Conservation (phyloP, 768 basidiomycete genomes). For the Amanita rimosa region DNA sequence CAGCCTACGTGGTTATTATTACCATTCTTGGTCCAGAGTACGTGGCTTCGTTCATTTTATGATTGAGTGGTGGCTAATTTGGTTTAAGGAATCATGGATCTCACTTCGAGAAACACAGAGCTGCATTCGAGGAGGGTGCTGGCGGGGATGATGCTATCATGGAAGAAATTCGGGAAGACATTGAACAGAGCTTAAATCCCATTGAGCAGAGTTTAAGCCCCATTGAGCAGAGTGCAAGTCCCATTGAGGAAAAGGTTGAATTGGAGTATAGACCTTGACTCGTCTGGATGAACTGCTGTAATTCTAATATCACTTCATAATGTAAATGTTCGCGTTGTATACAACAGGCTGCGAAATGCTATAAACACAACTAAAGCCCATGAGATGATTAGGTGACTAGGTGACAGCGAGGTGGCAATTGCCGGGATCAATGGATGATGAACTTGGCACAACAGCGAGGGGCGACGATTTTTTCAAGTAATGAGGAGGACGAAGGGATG, state of each 20-base stretch:
- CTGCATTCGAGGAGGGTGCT: conserved; percentile 73
- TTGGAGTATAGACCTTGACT: too few relatives aligned
- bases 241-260: neutral
- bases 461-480: too few relatives aligned
- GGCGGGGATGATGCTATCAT: conserved; percentile 30
- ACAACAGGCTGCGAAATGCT: too few relatives aligned
- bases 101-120: conserved; percentile 76
- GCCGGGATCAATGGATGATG: too few relatives aligned
- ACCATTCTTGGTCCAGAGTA: conserved; percentile 71
- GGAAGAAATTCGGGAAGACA: conserved; percentile 12
- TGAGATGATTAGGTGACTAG: too few relatives aligned
- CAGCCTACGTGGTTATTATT: conserved; percentile 66
- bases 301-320: too few relatives aligned
- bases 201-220: neutral
- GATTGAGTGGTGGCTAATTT: neutral
- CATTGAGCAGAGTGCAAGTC: neutral
- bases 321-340: too few relatives aligned
- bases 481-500: too few relatives aligned
- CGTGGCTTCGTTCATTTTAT: conserved; percentile 15
- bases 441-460: too few relatives aligned
- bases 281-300: too few relatives aligned
- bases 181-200: neutral
- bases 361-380: too few relatives aligned
- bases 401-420: too few relatives aligned
- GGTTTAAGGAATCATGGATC: conserved; percentile 51